phyloP scores from a whole-genome alignment of 106 monocot species.

The Amphibolis antarctica region DNA sequence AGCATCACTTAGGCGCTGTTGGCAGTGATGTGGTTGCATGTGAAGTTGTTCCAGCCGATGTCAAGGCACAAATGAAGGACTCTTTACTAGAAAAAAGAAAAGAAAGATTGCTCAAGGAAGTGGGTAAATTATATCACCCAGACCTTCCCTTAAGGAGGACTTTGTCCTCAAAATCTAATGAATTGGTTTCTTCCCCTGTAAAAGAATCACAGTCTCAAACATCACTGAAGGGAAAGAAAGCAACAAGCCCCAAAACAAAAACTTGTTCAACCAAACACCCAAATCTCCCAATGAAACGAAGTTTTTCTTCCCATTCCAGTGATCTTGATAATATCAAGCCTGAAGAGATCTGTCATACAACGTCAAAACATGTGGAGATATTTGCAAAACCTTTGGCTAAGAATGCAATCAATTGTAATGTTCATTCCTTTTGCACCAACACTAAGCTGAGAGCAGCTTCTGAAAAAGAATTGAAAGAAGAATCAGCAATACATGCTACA shows the following conservation, averaged over 20 bases:
- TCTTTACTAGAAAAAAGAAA: conserved; percentile 33
- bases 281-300: background rate
- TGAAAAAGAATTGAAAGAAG: conserved; percentile 15
- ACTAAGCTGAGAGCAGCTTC: conserved; percentile 1
- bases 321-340: background rate
- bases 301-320: background rate
- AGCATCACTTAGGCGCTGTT: conserved; percentile 39
- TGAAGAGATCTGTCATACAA: background rate
- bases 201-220: background rate
- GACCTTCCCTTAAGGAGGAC: conserved; percentile 44
- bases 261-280: background rate
- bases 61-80: conserved; percentile 24
- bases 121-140: conserved; percentile 21
- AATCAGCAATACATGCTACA: conserved; percentile 10
- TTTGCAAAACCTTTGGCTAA: background rate
- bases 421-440: conserved; percentile 1
- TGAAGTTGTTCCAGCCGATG: conserved; percentile 20
- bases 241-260: background rate
- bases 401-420: background rate
- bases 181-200: background rate
- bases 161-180: conserved; percentile 1
- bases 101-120: conserved; percentile 36
- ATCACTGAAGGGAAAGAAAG: background rate
- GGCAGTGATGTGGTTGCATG: conserved; percentile 32
- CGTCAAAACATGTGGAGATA: conserved; percentile 7